Base-by-base conservation (phyloP, 2,329 filamentous ascomycete species). In the Fusarium armeniacum region DNA sequence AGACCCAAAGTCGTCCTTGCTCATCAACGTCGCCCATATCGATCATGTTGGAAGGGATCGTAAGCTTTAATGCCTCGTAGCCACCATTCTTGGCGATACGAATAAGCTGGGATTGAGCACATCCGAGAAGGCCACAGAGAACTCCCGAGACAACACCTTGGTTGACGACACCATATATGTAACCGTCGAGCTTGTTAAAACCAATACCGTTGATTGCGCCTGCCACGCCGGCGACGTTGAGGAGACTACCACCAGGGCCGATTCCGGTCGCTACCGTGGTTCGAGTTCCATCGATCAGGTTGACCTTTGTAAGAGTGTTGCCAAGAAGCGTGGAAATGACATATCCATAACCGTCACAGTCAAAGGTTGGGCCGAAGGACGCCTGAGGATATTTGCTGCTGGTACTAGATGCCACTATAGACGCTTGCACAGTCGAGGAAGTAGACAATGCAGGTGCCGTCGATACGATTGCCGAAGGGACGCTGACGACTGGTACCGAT, bases 11-110 rank as follows among this genome's bases (percentile, higher is more conserved):
- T 11, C 40, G 49, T 6, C 56, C 56, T 24, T 54, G 30, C 8
- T 59, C 47, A 33, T 59, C 56, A 10, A 59, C 49, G 20, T 59
- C 56, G 16, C 56, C 56, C 56, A 59, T 59, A 8, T 53, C 49
- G 16, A 59, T 36, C 18, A 16, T 20, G 5, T 35, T 53, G 4
- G 36, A 53, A 6, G 56, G 36, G 20, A 59, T 36, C 2, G 47
- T 44, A 16, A 44, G 32, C 8, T 50, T n/a, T 11, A 59, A 20
- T 16, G 26, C 12, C 13, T 53, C 32, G 22, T 52, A 59, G 13
- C 30, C 49, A 45, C 56, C 56, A n/a, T 59, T 52, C 5, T 20
- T 36, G 8, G 47, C 56, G 40, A 59, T 59, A 6, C 49, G 49
- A 20, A 59, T 54, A 11, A 59, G 38, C 24, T 45, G 40, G 7